Conservation (phyloP, 768 basidiomycete species). For the Tulasnella sp. region DNA sequence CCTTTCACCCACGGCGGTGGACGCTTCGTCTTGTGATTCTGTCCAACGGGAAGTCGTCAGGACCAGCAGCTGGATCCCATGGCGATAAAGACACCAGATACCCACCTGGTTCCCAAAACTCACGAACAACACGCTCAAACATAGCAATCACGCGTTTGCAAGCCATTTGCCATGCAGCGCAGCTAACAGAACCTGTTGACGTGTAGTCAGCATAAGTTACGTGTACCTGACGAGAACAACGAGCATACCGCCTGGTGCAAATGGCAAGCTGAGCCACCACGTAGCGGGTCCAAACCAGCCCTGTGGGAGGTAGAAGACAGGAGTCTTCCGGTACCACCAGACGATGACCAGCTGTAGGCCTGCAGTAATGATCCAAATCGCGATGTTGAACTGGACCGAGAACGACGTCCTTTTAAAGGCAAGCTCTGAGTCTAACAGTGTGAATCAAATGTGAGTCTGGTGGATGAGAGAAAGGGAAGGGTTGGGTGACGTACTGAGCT, state of each 20-base stretch:
- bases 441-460: background rate
- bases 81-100: too few species aligned
- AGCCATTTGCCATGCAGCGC: slow-evolving; percentile 91
- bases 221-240: background rate
- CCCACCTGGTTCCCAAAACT: slow-evolving; percentile 29
- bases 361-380: slow-evolving; percentile 76
- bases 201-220: slow-evolving; percentile 5
- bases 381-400: slow-evolving; percentile 53
- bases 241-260: slow-evolving; percentile 70
- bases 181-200: slow-evolving; percentile 70
- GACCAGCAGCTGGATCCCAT: too few species aligned
- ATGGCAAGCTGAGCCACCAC: slow-evolving; percentile 85
- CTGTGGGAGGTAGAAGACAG: slow-evolving; percentile 85
- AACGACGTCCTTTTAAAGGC: slow-evolving; percentile 48
- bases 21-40: too few species aligned
- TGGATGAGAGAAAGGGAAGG: background rate
- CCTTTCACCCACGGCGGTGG: too few species aligned
- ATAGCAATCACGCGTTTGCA: slow-evolving; percentile 73
- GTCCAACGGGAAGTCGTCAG: too few species aligned
- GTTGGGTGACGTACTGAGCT: slow-evolving; percentile 48
- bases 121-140: slow-evolving; percentile 61
- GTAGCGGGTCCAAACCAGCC: slow-evolving; percentile 82
- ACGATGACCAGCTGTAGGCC: slow-evolving; percentile 73
- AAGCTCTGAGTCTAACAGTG: slow-evolving; percentile 50
- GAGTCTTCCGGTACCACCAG: slow-evolving; percentile 82